These are phyloP conservation scores for Chalara sp. DNA, from an alignment of 2,329 filamentous ascomycete genomes.

Conservation along the genomic window DNA sequence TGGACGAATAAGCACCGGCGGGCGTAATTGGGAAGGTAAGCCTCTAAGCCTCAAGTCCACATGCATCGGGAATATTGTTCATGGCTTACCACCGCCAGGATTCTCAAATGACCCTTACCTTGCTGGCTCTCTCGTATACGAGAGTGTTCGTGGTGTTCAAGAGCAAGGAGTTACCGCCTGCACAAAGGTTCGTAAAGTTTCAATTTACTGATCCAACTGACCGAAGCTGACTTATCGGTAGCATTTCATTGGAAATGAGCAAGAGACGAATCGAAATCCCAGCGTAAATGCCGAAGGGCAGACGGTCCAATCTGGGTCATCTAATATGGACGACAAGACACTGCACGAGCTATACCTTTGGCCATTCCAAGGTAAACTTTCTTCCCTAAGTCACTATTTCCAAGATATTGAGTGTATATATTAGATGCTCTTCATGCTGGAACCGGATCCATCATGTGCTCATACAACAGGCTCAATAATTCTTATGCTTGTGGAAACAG, in stretches of 20 bases:
- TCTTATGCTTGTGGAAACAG: conserved; percentile 44
- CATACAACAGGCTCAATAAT: conserved; percentile 59
- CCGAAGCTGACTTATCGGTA: conserved; percentile 4
- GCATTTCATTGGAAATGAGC: conserved; percentile 43
- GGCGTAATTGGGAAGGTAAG: conserved; percentile 57
- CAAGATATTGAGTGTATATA: neutral
- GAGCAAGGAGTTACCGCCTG: conserved; percentile 29
- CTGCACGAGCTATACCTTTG: conserved; percentile 75
- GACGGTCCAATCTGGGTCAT: conserved; percentile 49
- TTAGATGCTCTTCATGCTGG: conserved; percentile 68
- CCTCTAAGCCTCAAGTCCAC: too few species aligned
- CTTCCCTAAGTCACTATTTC: conserved; percentile 52
- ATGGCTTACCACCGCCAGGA: neutral
- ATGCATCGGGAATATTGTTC: neutral
- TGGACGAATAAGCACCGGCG: conserved; percentile 58
- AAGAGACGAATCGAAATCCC: conserved; percentile 35
- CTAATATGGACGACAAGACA: conserved; percentile 64
- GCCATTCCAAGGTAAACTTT: conserved; percentile 72
- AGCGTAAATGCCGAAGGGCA: neutral
- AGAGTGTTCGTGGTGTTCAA: conserved; percentile 17
- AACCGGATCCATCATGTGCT: conserved; percentile 65
- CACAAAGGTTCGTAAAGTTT: conserved; percentile 47
- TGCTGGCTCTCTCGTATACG: conserved; percentile 42
- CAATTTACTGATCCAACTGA: neutral
- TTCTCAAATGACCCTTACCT: conserved; percentile 44